Conservation (phyloP, 2,329 filamentous ascomycete genomes). For the Penicillium crustosum region DNA sequence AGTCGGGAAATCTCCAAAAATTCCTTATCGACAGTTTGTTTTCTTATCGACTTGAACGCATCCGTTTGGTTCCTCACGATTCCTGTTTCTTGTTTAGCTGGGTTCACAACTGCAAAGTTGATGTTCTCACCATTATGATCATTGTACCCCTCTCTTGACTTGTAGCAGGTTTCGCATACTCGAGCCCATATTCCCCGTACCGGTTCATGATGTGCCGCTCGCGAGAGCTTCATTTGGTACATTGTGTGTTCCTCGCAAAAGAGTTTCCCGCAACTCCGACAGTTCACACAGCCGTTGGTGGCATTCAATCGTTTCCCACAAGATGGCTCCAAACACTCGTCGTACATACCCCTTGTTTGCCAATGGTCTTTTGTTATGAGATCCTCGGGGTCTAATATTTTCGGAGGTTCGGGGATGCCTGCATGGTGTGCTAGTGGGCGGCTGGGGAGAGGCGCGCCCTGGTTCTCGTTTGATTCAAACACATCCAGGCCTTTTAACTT, state of each 20-base stretch:
- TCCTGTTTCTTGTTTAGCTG: conserved; percentile 42
- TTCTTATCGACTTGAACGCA: conserved; percentile 69
- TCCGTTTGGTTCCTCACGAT: conserved; percentile 68
- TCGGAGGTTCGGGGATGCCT: conserved; percentile 36
- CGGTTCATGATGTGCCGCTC: conserved; percentile 85
- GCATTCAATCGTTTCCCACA: conserved; percentile 79
- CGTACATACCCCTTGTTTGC: conserved; percentile 73
- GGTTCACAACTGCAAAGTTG: background rate
- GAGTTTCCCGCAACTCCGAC: conserved; percentile 84
- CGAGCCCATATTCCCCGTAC: conserved; percentile 88
- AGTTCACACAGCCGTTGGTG: conserved; percentile 84
- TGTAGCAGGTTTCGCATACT: conserved; percentile 99
- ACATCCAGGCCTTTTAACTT: conserved; percentile 90
- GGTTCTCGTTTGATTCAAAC: conserved; percentile 84
- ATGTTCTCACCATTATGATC: conserved; percentile 65
- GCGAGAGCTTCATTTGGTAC: conserved; percentile 98
- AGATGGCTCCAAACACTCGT: conserved; percentile 81
- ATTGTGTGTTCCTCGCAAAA: conserved; percentile 98
- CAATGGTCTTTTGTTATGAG: conserved; percentile 85
- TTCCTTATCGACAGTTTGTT: conserved; percentile 77
- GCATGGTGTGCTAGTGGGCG: conserved; percentile 30
- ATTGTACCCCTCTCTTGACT: conserved; percentile 92
- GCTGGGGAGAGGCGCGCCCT: conserved; percentile 40
- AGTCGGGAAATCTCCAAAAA: conserved; percentile 84
- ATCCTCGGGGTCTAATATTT: conserved; percentile 74